phyloP scores from a whole-genome alignment of 495 filamentous ascomycete genomes.

The Aspergillus ostianus region DNA sequence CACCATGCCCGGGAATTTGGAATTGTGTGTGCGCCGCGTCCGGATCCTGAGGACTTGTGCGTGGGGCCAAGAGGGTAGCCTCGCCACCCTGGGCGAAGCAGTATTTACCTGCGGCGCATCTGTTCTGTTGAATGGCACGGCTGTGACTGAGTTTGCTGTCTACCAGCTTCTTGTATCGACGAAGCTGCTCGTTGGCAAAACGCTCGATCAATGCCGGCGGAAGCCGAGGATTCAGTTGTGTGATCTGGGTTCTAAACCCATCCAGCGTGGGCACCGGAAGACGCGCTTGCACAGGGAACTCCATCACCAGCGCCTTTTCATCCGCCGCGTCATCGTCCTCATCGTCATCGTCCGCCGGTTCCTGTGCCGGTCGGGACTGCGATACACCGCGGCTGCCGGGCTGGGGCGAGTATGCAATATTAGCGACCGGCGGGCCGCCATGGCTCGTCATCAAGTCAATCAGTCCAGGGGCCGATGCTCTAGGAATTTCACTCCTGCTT shows the following conservation, averaged over 20 bases:
- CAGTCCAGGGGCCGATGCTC: constrained; percentile 39
- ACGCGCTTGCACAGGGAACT: constrained; percentile 40
- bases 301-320: constrained; percentile 47
- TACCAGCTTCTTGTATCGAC: constrained; percentile 76
- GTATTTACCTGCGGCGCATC: constrained; percentile 58
- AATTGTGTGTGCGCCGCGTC: constrained; percentile 50
- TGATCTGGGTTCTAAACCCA: constrained; percentile 76
- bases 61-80: constrained; percentile 47
- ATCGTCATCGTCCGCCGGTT: constrained; percentile 39
- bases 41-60: constrained; percentile 42
- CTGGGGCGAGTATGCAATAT: constrained; percentile 37
- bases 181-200: constrained; percentile 74
- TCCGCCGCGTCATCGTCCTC: constrained; percentile 43
- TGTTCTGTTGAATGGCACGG: constrained; percentile 46
- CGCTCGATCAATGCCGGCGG: constrained; percentile 73
- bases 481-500: constrained; percentile 73
- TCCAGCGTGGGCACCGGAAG: constrained; percentile 69
- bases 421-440: constrained; percentile 48
- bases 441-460: constrained; percentile 48
- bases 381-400: constrained; percentile 1
- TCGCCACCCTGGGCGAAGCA: constrained; percentile 67
- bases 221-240: constrained; percentile 68
- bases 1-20: constrained; percentile 48
- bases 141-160: constrained; percentile 70
- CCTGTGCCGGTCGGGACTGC: constrained; percentile 11